Percentiles rank a stretch among this genome's conserved stretches.
Conservation (phyloP, 352 stramenopile species). For the Pythium phragmitis region DNA sequence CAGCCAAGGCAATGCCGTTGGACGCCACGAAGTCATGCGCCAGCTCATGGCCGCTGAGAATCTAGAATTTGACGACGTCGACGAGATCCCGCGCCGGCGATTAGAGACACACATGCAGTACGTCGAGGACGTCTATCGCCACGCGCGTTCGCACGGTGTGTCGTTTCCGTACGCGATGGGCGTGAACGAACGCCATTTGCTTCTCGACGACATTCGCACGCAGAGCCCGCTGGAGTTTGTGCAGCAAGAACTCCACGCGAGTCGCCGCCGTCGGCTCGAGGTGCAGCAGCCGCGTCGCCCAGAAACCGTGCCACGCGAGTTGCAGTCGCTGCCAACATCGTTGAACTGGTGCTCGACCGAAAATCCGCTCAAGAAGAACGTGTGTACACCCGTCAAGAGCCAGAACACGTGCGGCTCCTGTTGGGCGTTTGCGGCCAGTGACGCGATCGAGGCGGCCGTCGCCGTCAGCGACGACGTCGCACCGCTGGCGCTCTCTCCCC, state of each 20-base stretch:
- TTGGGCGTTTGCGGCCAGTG: conserved; percentile 78
- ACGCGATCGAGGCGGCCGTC: conserved; percentile 77
- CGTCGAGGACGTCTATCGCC: conserved; percentile 60
- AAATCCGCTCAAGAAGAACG: conserved; percentile 58
- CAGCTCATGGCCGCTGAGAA: conserved; percentile 56
- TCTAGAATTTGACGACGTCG: conserved; percentile 21
- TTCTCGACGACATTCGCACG: conserved; percentile 37
- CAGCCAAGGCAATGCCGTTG: conserved; percentile 34
- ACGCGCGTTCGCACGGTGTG: conserved; percentile 38
- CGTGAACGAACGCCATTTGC: conserved; percentile 64
- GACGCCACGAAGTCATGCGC: conserved; percentile 46
- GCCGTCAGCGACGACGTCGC: conserved; percentile 39
- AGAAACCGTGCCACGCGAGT: conserved; percentile 12
- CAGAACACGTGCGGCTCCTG: conserved; percentile 81
- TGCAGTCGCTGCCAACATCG: conserved; percentile 33
- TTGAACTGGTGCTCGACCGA: conserved; percentile 78
- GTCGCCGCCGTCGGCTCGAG: conserved; percentile 34
- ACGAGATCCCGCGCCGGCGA: conserved; percentile 42
- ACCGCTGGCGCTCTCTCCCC: conserved; percentile 63
- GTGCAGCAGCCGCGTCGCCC: conserved; percentile 2
- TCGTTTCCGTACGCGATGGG: conserved; percentile 64
- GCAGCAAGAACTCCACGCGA: conserved; percentile 49
- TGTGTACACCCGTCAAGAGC: conserved; percentile 77
- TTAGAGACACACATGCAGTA: conserved; percentile 65
- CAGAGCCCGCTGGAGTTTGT: conserved; percentile 56